Evolutionary conservation across 129 eudicot genomes (phyloP).

Genomic region (Scalesia atractyloides): DNA sequence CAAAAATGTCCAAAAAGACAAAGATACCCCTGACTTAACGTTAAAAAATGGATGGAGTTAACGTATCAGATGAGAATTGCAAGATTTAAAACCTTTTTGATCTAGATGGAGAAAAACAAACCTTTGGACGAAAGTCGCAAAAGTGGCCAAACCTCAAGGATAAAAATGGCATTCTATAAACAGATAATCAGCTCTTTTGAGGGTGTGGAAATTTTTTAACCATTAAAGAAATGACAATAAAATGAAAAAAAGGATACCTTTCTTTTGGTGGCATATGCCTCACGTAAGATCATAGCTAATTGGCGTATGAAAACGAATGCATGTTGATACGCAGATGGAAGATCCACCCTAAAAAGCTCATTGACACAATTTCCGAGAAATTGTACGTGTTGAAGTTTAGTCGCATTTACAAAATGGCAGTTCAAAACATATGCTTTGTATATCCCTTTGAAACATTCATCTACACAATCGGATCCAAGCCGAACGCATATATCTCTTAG

Average conservation of each 20-base stretch:
- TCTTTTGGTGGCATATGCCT: conserved; percentile 59
- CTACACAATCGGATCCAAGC: conserved; percentile 87
- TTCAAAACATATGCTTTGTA: conserved; percentile 85
- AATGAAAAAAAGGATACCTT: conserved; percentile 39
- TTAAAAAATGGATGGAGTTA: too few species aligned
- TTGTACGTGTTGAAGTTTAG: conserved; percentile 82
- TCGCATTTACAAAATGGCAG: conserved; percentile 76
- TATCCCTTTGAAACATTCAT: conserved; percentile 89
- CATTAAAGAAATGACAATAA: not conserved
- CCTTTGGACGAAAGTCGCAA: too few species aligned
- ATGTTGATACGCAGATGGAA: conserved; percentile 86
- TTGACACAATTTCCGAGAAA: conserved; percentile 83
- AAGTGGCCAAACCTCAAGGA: too few species aligned
- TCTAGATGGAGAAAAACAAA: too few species aligned
- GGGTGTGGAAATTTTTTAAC: too few species aligned
- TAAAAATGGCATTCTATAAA: not conserved
- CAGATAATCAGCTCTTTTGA: not conserved
- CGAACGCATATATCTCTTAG: conserved; percentile 78
- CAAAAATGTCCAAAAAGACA: too few species aligned
- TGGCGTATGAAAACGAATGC: conserved; percentile 90
- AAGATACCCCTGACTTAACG: too few species aligned
- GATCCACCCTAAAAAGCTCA: conserved; percentile 80
- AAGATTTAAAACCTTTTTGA: too few species aligned
- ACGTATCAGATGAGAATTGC: too few species aligned
- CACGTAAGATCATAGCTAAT: conserved; percentile 73